Evolutionary conservation across 306 rosid genomes (phyloP), one percentile per base, ranked within the genome.

Genomic region (Cucurbita argyrosperma): DNA sequence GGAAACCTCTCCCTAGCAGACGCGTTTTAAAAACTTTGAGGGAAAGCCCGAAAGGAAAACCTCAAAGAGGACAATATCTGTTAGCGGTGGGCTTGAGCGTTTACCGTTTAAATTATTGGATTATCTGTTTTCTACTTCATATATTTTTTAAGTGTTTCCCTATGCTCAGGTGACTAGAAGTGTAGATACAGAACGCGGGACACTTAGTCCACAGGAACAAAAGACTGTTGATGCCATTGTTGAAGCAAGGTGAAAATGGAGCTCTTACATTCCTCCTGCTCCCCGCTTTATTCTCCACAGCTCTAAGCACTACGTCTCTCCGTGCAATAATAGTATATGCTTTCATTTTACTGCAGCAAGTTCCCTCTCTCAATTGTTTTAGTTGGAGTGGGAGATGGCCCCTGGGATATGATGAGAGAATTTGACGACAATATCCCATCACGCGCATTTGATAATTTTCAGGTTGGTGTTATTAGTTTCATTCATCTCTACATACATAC

Each of bases 351-450:
- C 77, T 58, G 54, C 89, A 95, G 99, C 81, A 89, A 95, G 68
- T 87, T 84, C 62, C 99, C 99, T 56, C 89, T 95, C 49, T 95
- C 99, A 59, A 95, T 95, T 76, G 83, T 95, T 74, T 83, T 95
- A 80, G 96, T 91, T 74, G 99, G 99, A 42, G 99, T 95, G 72
- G 99, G 99, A 67, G 99, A 95, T 85, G 99, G 99, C 60, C 99
- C 99, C 43, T 95, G 99, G 99, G 97, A 95, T 86, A 91, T 81
- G 91, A 95, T 95, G 99, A 87, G 83, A 82, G 92, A 89, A 67
- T 95, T 91, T 53, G 99, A 91, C 74, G 99, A 95, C 82, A 89
- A 95, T 77, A 95, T 91, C 47, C 99, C 99, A 56, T 73, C 96
- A 42, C 88, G 99, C 30, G 89, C 76, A 26, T 91, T 95, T 16